Conservation (phyloP, 306 rosid genomes). For the Argentina anserina region DNA sequence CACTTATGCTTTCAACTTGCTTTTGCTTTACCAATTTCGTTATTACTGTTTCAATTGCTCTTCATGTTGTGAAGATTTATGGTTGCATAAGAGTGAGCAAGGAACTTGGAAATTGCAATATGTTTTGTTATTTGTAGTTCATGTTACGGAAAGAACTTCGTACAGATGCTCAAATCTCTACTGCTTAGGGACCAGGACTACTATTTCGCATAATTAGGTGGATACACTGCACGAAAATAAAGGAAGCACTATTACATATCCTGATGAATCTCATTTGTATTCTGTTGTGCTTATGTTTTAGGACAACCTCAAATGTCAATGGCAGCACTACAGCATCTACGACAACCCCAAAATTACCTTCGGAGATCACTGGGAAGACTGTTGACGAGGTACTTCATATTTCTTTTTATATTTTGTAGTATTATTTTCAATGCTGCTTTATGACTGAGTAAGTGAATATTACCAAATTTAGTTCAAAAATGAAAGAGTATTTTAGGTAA, state of each 20-base stretch:
- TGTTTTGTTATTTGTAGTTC: not conserved
- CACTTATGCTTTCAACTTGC: not conserved
- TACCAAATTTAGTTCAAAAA: not conserved
- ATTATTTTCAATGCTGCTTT: slow-evolving; percentile 1
- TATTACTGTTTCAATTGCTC: not conserved
- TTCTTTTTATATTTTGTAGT: not conserved
- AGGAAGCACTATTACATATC: not conserved
- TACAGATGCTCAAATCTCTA: not conserved
- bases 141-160: not conserved
- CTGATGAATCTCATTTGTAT: not conserved
- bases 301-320: slow-evolving; percentile 57
- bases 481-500: not conserved
- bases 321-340: slow-evolving; percentile 41
- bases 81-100: not conserved
- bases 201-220: not conserved
- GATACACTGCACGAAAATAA: not conserved
- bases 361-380: slow-evolving; percentile 90
- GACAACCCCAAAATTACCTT: slow-evolving; percentile 70
- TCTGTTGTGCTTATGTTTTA: slow-evolving; percentile 31
- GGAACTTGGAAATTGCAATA: not conserved
- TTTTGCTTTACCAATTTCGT: not conserved
- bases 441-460: not conserved
- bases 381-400: slow-evolving; percentile 78
- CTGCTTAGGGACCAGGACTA: not conserved
- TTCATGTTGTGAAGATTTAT: not conserved